These are phyloP conservation scores for Wallacemonas sp. DNA, from an alignment of 208 protist genomes.

Conservation along the genomic window DNA sequence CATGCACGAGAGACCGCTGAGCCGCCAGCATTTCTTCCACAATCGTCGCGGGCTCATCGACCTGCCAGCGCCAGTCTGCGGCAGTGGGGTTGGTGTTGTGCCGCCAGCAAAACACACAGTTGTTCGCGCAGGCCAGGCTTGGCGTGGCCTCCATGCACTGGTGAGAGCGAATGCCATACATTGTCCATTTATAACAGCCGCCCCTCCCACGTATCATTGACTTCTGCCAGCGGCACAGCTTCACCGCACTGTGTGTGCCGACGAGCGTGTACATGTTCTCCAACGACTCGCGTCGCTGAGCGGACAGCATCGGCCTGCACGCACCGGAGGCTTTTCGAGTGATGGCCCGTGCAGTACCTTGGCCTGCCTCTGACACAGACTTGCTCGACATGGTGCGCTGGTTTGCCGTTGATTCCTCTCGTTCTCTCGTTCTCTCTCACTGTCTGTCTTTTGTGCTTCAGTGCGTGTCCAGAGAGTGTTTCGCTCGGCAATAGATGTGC, in stretches of 20 bases:
- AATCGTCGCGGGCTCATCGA: conserved; percentile 88
- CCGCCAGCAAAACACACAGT: conserved; percentile 96
- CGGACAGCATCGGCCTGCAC: conserved; percentile 78
- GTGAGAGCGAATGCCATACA: conserved; percentile 96
- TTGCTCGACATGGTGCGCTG: background rate
- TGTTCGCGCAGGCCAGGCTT: conserved; percentile 95
- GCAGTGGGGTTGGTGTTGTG: conserved; percentile 94
- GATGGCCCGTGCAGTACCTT: conserved; percentile 2
- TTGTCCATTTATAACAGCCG: conserved; percentile 98
- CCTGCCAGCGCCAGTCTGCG: conserved; percentile 91
- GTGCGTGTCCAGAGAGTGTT: too few relatives aligned
- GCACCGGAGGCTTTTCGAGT: background rate
- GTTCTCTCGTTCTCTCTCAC: background rate
- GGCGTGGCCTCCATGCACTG: conserved; percentile 97
- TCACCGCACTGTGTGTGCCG: conserved; percentile 95
- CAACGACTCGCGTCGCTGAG: conserved; percentile 59
- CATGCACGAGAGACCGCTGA: conserved; percentile 81
- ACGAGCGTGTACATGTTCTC: conserved; percentile 90
- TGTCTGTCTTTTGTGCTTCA: conserved; percentile 11
- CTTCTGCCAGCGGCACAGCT: conserved; percentile 98
- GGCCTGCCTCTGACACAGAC: background rate
- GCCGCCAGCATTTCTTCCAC: conserved; percentile 84
- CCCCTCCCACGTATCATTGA: conserved; percentile 96
- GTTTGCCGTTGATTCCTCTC: background rate
- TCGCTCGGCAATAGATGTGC: too few relatives aligned